Percentiles rank a stretch among this genome's conserved stretches.
Conservation (phyloP, 352 stramenopile genomes). For the Detonula confervacea region DNA sequence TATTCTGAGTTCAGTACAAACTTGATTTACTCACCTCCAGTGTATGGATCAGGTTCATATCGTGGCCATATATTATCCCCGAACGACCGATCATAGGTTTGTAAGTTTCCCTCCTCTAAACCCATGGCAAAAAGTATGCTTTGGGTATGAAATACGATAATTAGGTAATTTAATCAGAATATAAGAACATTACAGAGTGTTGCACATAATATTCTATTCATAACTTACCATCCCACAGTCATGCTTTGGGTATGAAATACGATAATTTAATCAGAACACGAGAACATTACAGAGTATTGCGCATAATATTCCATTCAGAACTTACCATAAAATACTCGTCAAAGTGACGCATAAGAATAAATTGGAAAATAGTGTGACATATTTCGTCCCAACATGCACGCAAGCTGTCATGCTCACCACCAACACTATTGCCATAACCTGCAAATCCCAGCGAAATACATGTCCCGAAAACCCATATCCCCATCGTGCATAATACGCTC, state of each 20-base stretch:
- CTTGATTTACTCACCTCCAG: too few relatives aligned
- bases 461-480: constrained; percentile 48
- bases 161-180: neutral
- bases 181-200: too few relatives aligned
- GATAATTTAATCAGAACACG: neutral
- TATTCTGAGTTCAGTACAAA: too few relatives aligned
- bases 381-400: constrained; percentile 51
- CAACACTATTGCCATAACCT: constrained; percentile 48
- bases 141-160: neutral
- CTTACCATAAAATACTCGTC: constrained; percentile 36
- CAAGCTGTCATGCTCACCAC: constrained; percentile 29
- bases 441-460: constrained; percentile 35
- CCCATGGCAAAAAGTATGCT: constrained; percentile 63
- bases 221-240: constrained; percentile 4
- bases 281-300: too few relatives aligned
- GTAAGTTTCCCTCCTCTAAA: constrained; percentile 46
- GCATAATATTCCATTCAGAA: too few relatives aligned
- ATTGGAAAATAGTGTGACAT: constrained; percentile 52
- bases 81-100: constrained; percentile 27
- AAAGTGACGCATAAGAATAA: constrained; percentile 58
- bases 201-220: too few relatives aligned
- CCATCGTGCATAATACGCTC: constrained; percentile 38
- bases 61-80: constrained; percentile 79
- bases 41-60: constrained; percentile 81
- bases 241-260: constrained; percentile 12